These are phyloP conservation scores for Clathrospora elynae DNA, from an alignment of 2,329 filamentous ascomycete genomes.

Conservation along the genomic window DNA sequence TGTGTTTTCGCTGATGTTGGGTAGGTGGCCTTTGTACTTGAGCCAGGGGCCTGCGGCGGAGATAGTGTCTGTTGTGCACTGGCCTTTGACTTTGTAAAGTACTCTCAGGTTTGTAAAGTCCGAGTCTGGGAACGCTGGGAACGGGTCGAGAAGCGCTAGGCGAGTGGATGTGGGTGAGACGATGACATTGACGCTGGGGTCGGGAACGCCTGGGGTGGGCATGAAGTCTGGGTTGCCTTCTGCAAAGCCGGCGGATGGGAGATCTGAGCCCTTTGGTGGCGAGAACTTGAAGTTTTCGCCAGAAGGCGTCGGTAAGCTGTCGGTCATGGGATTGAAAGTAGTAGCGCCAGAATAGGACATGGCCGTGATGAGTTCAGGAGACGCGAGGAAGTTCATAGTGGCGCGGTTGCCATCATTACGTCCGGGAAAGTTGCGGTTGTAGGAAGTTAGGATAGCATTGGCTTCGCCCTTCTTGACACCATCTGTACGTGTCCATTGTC, in stretches of 20 bases:
- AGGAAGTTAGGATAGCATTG: constrained; percentile 95
- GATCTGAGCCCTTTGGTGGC: constrained; percentile 66
- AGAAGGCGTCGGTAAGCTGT: constrained; percentile 77
- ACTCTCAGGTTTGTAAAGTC: constrained; percentile 82
- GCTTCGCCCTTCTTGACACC: constrained; percentile 79
- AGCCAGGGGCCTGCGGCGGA: constrained; percentile 96
- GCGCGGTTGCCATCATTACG: constrained; percentile 95
- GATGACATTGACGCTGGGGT: constrained; percentile 71
- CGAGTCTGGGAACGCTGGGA: constrained; percentile 75
- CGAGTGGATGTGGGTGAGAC: constrained; percentile 88
- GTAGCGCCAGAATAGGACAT: constrained; percentile 92
- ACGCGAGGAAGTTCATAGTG: constrained; percentile 99
- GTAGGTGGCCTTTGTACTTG: constrained; percentile 98
- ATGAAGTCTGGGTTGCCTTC: constrained; percentile 75
- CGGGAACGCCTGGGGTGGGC: constrained; percentile 72
- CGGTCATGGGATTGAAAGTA: constrained; percentile 94
- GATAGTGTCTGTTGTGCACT: constrained; percentile 99
- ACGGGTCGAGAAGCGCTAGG: constrained; percentile 88
- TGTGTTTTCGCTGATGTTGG: constrained; percentile 97
- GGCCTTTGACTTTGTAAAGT: constrained; percentile 93
- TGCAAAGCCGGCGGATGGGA: constrained; percentile 77
- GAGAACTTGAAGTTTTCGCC: constrained; percentile 85
- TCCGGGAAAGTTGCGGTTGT: constrained; percentile 97
- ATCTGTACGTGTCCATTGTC: constrained; percentile 90
- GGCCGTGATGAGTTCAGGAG: constrained; percentile 93